Evolutionary conservation across 306 rosid genomes (phyloP).

Genomic region (Cyclanthera cordifolia): DNA sequence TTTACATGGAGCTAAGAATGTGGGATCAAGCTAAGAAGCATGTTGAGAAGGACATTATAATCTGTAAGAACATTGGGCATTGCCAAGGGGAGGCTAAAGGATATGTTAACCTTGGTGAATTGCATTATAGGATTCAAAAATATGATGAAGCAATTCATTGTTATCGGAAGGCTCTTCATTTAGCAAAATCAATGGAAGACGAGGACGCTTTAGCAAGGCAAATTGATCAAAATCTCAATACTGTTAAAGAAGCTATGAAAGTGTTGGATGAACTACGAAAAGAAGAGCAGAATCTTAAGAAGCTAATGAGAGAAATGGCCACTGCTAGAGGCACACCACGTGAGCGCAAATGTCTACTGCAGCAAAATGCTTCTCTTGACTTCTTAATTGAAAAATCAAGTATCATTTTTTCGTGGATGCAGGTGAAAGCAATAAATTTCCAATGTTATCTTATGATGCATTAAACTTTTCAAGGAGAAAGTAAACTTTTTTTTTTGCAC

Average conservation of each 20-base stretch:
- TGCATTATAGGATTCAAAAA: conserved; percentile 60
- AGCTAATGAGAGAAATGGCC: conserved; percentile 45
- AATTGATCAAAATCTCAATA: conserved; percentile 47
- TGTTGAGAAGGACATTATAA: conserved; percentile 52
- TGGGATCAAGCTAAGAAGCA: conserved; percentile 59
- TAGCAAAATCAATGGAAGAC: conserved; percentile 63
- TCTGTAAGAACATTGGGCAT: conserved; percentile 64
- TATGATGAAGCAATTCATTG: conserved; percentile 49
- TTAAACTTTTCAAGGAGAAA: not conserved
- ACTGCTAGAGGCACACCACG: conserved; percentile 45
- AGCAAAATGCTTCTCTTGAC: conserved; percentile 41
- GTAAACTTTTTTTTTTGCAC: not conserved
- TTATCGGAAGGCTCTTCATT: conserved; percentile 47
- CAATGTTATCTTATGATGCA: conserved; percentile 11
- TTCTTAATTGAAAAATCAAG: conserved; percentile 54
- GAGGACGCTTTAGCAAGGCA: conserved; percentile 59
- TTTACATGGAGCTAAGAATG: conserved; percentile 56
- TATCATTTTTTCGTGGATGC: conserved; percentile 47
- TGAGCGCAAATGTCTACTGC: conserved; percentile 52
- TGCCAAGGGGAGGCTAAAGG: conserved; percentile 91
- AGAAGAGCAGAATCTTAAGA: conserved; percentile 68
- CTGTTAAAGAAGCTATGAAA: conserved; percentile 32
- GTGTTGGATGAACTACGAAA: conserved; percentile 47
- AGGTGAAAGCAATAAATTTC: conserved; percentile 31
- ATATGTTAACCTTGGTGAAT: conserved; percentile 63